Evolutionary conservation across 179 eudicot species (phyloP), one percentile per base, ranked within the genome.

Genomic region (Beta corolliflora): DNA sequence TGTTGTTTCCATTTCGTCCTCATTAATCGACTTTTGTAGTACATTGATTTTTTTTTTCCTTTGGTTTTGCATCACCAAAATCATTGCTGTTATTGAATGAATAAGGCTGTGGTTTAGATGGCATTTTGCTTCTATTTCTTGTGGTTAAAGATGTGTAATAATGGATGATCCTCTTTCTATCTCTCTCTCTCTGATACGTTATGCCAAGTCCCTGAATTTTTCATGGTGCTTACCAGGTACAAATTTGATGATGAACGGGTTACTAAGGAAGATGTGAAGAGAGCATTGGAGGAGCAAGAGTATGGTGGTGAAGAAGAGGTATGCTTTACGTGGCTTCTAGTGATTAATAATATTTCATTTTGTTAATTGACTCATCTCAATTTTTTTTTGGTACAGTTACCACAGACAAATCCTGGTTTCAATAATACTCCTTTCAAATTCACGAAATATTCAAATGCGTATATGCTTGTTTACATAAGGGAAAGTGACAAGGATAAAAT

Each of bases 271-370:
- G 92, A 91, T 81, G 31, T 86, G 79, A 91, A 91, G 88, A 85
- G 94, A 87, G 94, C 91, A 85, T 77, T 91, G 78, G 94, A 91
- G 80, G 94, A 91, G 84, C 94, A 91, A n/a, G n/a, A n/a, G 68
- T 91, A 90, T 89, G 93, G 94, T 75, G 94, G 94, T 44, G 94
- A 91, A 87, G 94, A 91, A 81, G 94, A 91, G 94, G 94, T 90
- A 82, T 73, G 31, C 65, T 70, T 83, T 78, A 41, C 21, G 58
- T 84, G 56, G 44, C 66, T 21, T 73, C 56, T 61, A 36, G 67
- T 14, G 59, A 61, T 68, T 73, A 21, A 9, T 56, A 58, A 73
- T 84, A 13, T 79, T 59, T 78, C 45, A 25, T 52, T 73, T 9
- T 13, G n/a, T 58, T 55, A 67, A 55, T 79, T 29, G n/a, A 68